Evolutionary conservation across 371 early-diverging fungal species (phyloP), one percentile per base, ranked within the genome.

Genomic region (Lichtheimia ornata): DNA sequence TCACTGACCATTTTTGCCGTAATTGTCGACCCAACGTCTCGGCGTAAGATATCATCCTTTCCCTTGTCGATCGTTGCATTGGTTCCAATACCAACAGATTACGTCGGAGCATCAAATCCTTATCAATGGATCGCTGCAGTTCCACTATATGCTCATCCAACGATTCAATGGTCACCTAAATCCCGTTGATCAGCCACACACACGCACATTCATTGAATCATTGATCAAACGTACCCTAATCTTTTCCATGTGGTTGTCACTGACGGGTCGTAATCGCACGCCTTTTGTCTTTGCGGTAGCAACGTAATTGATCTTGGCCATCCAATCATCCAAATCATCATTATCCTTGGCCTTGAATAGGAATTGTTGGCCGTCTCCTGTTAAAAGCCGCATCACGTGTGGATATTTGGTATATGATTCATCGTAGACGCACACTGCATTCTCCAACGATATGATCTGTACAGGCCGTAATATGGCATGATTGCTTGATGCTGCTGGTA

Each of bases 321-420:
- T 90, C 93, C 93, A 93, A 58, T 92, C 90, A 25, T 88, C 86
- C 79, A 91, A 85, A 13, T 89, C 88, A 41, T 72, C 77, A 66
- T 88, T 85, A 50, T 71, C 71, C 9, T 84, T 73, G 2, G 89
- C 86, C 59, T 87, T 77, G 56, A 92, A 74, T 41, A 92, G 65
- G 56, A 88, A 88, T 59, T 91, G 87, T 62, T 88, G 84, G 17
- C 88, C 90, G 47, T 88, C 88, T 1, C 83, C 83, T 7, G 87
- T 82, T 12, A 86, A 82, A 17, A 92, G 67, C 17, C 93, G 82
- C 70, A 91, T 90, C 15, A 88, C 89, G 57, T 91, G 82, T 3
- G 85, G 85, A 65, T 90, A 88, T 74, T 88, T 91, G 56, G 72
- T 84, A 67, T 91, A 91, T 7, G 74, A 70, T 35, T 84, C 76